Evolutionary conservation across 1,139 yeast species (phyloP), one percentile per base, ranked within the genome.

Genomic region (Pichia sp.): DNA sequence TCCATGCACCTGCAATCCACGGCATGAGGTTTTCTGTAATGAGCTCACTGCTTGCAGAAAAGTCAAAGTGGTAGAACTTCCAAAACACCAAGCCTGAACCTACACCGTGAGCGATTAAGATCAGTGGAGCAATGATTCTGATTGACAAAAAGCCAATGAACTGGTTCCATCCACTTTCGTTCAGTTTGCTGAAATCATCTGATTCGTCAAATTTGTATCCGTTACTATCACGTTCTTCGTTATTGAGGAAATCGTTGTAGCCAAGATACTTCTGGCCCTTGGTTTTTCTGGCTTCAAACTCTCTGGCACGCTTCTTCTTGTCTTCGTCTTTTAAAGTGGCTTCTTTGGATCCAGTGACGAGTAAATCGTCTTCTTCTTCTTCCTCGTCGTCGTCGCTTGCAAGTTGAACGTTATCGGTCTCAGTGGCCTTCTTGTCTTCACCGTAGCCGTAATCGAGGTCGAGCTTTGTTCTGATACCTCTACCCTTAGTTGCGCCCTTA

Each of bases 101-200:
- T 3, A 53, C 19, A 19, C 59, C 56, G 37, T 61, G 65, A 2
- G 45, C 11, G 7, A 61, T 38, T 10, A 62, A 51, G 11, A 61
- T 22, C 2, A 57, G 18, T n/a, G 65, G 66, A 3, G 61, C 49
- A 2, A 53, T 31, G 6, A 61, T 41, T 24, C 66, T 40, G 17
- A 62, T 48, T 2, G 43, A 33, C 2, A 56, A 38, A 40, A 54
- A 62, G 5, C 66, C 66, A 43, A 61, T 48, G 33, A 59, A 22
- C 11, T 42, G 32, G 19, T 21, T 41, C 63, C 64, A 61, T 11
- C 47, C 42, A 4, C 15, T 10, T 4, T 14, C 34, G 21, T 43
- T 42, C 9, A 47, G 33, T 7, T 19, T n/a, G 9, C 11, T 10
- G 24, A 47, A 47, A 19, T 34, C 48, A 18, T 47, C 48, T 11